Percentiles rank a stretch among this genome's conserved stretches.
Evolutionary conservation across 495 filamentous ascomycete genomes (phyloP).

Genomic region (Aspergillus saccharolyticus): DNA sequence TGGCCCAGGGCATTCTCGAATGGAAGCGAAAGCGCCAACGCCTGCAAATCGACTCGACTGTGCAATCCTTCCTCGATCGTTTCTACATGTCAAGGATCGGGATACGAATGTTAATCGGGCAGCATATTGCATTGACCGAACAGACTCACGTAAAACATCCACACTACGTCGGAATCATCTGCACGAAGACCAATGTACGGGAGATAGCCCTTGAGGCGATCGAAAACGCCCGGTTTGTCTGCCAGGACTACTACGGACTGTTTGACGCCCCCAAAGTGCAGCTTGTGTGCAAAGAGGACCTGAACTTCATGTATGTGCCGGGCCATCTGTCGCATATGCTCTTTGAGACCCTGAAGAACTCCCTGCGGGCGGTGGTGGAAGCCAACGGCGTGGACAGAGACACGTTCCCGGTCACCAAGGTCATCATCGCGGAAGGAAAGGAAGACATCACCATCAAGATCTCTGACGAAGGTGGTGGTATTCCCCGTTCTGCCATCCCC

Average conservation of each 20-base stretch:
- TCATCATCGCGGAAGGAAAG: constrained; percentile 93
- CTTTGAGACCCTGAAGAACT: constrained; percentile 98
- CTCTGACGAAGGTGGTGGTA: constrained; percentile 92
- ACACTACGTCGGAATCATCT: constrained; percentile 96
- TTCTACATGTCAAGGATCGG: constrained; percentile 99
- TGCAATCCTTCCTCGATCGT: constrained; percentile 93
- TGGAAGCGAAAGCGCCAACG: constrained; percentile 95
- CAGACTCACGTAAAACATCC: constrained; percentile 82
- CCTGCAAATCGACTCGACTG: constrained; percentile 96
- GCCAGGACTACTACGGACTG: constrained; percentile 96
- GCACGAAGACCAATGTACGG: constrained; percentile 94
- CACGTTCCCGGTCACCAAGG: constrained; percentile 92
- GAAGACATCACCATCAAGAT: constrained; percentile 99
- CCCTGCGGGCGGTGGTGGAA: constrained; percentile 92
- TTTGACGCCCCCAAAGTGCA: constrained; percentile 97
- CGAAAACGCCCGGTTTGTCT: constrained; percentile 96
- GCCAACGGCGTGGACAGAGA: constrained; percentile 91
- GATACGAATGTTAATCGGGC: constrained; percentile 97
- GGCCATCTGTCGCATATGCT: constrained; percentile 98
- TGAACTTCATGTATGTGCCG: constrained; percentile 99
- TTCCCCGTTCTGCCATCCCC: constrained; percentile 84
- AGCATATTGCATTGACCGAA: constrained; percentile 94
- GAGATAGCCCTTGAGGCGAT: constrained; percentile 96
- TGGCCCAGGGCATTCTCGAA: constrained; percentile 92
- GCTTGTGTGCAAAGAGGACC: constrained; percentile 85